Evolutionary conservation across 768 basidiomycete genomes (phyloP).

Genomic region (Boletus rubroflammeus): DNA sequence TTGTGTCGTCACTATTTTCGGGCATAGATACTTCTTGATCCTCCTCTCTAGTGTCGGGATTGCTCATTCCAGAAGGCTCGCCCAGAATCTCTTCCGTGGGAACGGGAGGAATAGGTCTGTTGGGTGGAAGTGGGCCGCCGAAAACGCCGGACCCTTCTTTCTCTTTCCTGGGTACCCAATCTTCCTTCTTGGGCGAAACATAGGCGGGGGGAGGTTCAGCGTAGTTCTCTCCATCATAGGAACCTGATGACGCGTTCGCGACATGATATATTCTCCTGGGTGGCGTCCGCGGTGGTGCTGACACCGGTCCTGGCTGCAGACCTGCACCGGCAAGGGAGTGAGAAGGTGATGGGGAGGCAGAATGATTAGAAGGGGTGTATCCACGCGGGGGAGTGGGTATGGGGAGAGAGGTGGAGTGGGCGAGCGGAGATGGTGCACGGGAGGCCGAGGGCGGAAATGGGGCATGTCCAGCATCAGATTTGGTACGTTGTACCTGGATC

Average conservation of each 20-base stretch:
- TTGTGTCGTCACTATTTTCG: neutral
- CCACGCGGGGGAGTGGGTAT: constrained; percentile 9
- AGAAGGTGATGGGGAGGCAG: constrained; percentile 10
- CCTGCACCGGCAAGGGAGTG: constrained; percentile 1
- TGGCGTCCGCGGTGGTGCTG: constrained; percentile 31
- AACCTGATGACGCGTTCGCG: constrained; percentile 36
- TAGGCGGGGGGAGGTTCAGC: constrained; percentile 49
- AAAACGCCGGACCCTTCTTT: constrained; percentile 6
- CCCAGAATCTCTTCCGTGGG: constrained; percentile 1
- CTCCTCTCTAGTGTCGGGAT: neutral
- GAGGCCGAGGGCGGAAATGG: constrained; percentile 8
- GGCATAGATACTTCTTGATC: neutral
- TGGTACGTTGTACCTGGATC: constrained; percentile 23
- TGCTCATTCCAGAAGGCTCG: constrained; percentile 6
- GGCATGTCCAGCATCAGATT: constrained; percentile 17
- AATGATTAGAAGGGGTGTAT: constrained; percentile 4
- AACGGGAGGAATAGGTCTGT: constrained; percentile 17
- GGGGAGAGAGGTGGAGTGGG: constrained; percentile 23
- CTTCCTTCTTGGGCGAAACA: constrained; percentile 20
- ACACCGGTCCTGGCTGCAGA: neutral
- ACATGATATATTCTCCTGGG: constrained; percentile 42
- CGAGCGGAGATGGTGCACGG: constrained; percentile 23
- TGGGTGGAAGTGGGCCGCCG: constrained; percentile 8
- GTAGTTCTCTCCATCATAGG: constrained; percentile 16
- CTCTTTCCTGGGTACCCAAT: constrained; percentile 14